Conservation (phyloP, 1,139 yeast species). For the Taiozyma sp. region DNA sequence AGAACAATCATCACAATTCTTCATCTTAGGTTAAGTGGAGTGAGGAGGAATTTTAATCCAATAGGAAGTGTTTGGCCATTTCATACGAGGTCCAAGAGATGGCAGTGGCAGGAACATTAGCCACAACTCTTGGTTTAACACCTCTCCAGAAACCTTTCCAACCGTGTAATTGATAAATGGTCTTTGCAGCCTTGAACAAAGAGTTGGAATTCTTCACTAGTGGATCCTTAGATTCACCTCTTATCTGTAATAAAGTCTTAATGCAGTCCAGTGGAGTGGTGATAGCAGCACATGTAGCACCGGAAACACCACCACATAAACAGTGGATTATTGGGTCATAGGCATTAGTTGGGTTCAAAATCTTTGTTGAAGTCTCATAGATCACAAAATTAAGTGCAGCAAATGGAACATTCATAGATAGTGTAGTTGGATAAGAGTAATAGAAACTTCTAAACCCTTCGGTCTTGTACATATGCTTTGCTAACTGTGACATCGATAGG, state of each 20-base stretch:
- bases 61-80: constrained; percentile 62
- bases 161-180: constrained; percentile 65
- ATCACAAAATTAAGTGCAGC: constrained; percentile 93
- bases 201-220: constrained; percentile 59
- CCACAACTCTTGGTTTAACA: constrained; percentile 83
- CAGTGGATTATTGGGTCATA: constrained; percentile 94
- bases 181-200: constrained; percentile 64
- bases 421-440: constrained; percentile 91
- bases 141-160: constrained; percentile 74
- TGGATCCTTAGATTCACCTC: constrained; percentile 34
- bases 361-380: constrained; percentile 75
- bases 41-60: neutral
- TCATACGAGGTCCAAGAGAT: constrained; percentile 98
- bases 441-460: constrained; percentile 88
- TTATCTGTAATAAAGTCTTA: constrained; percentile 76
- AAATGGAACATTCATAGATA: constrained; percentile 90
- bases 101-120: constrained; percentile 95
- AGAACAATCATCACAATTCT: neutral
- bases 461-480: constrained; percentile 44
- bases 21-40: neutral
- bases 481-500: constrained; percentile 16
- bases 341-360: constrained; percentile 68
- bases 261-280: constrained; percentile 96
- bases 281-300: constrained; percentile 93
- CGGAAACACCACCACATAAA: constrained; percentile 91